These are phyloP conservation scores for Melocanna baccifera DNA, from an alignment of 176 grass and related monocot species.

Conservation along the genomic window DNA sequence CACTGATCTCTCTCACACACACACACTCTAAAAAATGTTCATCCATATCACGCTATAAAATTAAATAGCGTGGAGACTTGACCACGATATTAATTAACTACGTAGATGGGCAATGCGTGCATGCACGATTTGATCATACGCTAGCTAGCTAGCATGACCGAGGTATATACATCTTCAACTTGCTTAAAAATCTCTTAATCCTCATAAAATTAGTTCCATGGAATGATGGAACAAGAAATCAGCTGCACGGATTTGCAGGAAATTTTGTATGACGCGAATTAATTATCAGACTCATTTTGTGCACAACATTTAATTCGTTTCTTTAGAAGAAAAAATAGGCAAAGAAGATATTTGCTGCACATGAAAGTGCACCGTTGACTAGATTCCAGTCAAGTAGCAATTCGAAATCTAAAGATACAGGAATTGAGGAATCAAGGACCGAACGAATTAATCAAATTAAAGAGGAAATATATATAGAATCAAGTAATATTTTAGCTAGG, in stretches of 20 bases:
- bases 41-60: neutral
- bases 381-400: neutral
- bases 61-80: neutral
- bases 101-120: neutral
- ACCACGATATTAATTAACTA: neutral
- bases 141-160: neutral
- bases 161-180: neutral
- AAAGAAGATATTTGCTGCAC: neutral
- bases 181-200: neutral
- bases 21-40: neutral
- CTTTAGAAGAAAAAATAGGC: neutral
- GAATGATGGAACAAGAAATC: neutral
- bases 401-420: neutral
- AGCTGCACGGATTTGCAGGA: neutral
- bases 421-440: neutral
- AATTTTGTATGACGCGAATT: neutral
- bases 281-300: neutral
- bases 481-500: neutral
- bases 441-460: neutral
- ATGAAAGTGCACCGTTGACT: slow-evolving; percentile 17
- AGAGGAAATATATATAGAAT: neutral
- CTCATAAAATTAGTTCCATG: neutral
- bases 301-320: neutral
- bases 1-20: neutral
- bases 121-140: neutral